phyloP scores from a whole-genome alignment of 2,329 filamentous ascomycete species.

The Leptographium flavum region DNA sequence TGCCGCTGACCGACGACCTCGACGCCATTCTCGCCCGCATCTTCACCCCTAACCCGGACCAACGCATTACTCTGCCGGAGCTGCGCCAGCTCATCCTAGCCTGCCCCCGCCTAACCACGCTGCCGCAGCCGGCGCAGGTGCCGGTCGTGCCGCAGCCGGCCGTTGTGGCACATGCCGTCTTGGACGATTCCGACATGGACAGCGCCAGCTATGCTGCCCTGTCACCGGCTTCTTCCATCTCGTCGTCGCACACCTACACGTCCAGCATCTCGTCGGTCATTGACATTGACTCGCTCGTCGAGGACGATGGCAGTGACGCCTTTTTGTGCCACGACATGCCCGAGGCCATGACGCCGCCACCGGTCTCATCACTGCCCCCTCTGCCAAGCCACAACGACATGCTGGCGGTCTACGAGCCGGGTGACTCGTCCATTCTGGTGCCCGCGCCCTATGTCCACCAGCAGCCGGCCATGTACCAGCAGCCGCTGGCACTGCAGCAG shows the following conservation, averaged over 20 bases:
- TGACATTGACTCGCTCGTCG: conserved; percentile 12
- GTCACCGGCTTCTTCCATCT: conserved; percentile 28
- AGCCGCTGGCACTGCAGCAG: conserved; percentile 9
- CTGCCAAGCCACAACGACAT: conserved; percentile 9
- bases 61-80: conserved; percentile 69
- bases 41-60: conserved; percentile 72
- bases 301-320: conserved; percentile 18
- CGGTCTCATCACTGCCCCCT: conserved; percentile 14
- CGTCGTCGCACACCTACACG: conserved; percentile 17
- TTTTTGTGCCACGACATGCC: conserved; percentile 29
- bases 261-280: conserved; percentile 3
- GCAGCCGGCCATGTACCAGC: conserved; percentile 3
- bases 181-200: conserved; percentile 15
- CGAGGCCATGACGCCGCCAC: conserved; percentile 23
- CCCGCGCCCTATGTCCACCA: background rate
- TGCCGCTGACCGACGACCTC: conserved; percentile 79
- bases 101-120: conserved; percentile 57
- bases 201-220: conserved; percentile 17
- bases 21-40: conserved; percentile 77
- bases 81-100: conserved; percentile 62
- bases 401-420: conserved; percentile 29
- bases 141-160: background rate
- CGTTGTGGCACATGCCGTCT: conserved; percentile 12
- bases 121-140: conserved; percentile 15
- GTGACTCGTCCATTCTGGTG: conserved; percentile 23